Percentiles rank a stretch among this genome's conserved stretches.
phyloP scores from a whole-genome alignment of 768 basidiomycete genomes.

The Termitomyces sp. region DNA sequence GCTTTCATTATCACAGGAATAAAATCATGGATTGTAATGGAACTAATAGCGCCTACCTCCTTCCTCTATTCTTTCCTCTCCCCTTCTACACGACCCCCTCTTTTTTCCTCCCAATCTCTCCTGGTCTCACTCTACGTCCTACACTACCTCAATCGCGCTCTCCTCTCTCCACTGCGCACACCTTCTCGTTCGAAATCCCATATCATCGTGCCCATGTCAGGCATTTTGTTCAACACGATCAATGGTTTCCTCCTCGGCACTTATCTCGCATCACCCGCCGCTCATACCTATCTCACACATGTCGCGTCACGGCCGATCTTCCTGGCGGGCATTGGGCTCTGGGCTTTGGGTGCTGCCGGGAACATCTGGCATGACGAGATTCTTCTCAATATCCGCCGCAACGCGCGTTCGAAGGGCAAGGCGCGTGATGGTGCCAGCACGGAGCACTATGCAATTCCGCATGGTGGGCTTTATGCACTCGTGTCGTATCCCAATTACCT shows the following conservation, averaged over 20 bases:
- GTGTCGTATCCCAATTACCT: slow-evolving; percentile 93
- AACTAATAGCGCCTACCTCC: slow-evolving; percentile 54
- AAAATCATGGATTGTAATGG: slow-evolving; percentile 77
- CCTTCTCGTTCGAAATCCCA: slow-evolving; percentile 78
- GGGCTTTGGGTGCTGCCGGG: slow-evolving; percentile 67
- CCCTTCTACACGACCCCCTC: slow-evolving; percentile 33
- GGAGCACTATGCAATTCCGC: slow-evolving; percentile 55
- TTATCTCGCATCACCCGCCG: slow-evolving; percentile 59
- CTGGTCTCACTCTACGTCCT: slow-evolving; percentile 57
- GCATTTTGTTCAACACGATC: slow-evolving; percentile 60
- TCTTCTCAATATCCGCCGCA: slow-evolving; percentile 75
- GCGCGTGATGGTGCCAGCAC: slow-evolving; percentile 15
- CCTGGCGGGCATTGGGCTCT: slow-evolving; percentile 61
- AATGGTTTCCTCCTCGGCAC: slow-evolving; percentile 73
- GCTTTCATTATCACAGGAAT: slow-evolving; percentile 17
- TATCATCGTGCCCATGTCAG: slow-evolving; percentile 54
- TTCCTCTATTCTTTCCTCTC: slow-evolving; percentile 49
- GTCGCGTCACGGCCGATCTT: slow-evolving; percentile 36
- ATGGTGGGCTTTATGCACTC: slow-evolving; percentile 69
- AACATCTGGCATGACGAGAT: slow-evolving; percentile 92
- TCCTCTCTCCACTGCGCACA: slow-evolving; percentile 71
- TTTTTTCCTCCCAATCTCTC: slow-evolving; percentile 41
- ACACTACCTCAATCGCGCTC: slow-evolving; percentile 79
- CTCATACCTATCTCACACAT: slow-evolving; percentile 37
- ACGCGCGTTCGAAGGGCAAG: slow-evolving; percentile 39